Evolutionary conservation across 148 eudicot species (phyloP), one percentile per base, ranked within the genome.

Genomic region (Rhododendron molle): DNA sequence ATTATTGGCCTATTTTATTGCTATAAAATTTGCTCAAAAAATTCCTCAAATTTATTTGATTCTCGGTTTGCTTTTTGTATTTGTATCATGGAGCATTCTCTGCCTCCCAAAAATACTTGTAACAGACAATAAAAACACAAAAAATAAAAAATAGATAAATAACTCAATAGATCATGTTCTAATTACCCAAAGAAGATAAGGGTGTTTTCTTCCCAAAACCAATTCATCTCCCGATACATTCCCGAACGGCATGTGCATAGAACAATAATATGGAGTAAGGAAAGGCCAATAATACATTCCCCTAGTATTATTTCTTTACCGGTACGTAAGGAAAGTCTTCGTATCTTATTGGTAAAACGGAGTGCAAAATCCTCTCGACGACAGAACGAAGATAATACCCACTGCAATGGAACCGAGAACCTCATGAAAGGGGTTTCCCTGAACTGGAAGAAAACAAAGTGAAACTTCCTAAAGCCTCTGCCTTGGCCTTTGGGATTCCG

Each of bases 401-500:
- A 84, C 30, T 83, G 58, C 65, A 34, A 71, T 72, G 62, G 72
- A 72, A 15, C 58, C 13, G 3, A 52, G 58, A 52, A 52, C 58
- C 47, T 20, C 47, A 7, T 20, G 21, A 3, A 40, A 76, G 26
- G 79, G 79, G 47, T 76, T 76, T 56, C 21, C 43, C 50, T 28
- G 71, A 0, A 36, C 13, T 21, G 32, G 2, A 81, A 36, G 46
- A 82, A 50, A 23, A 32, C 1, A 84, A 58, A 34, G 36, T 74
- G 7, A 13, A 16, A 56, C n/a, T 72, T 46, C 50, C 87, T 89
- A 93, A 73, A 91, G 94, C 89, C 88, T 93, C 78, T 89, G 89
- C 83, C 91, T 90, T 81, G 88, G 91, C 74, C 80, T 82, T 84
- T 77, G 71, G 4, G 94, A 87, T 84, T 94, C 93, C 21, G 86